Base-by-base conservation (phyloP, 768 basidiomycete species). In the Tricholoma matsutake region DNA sequence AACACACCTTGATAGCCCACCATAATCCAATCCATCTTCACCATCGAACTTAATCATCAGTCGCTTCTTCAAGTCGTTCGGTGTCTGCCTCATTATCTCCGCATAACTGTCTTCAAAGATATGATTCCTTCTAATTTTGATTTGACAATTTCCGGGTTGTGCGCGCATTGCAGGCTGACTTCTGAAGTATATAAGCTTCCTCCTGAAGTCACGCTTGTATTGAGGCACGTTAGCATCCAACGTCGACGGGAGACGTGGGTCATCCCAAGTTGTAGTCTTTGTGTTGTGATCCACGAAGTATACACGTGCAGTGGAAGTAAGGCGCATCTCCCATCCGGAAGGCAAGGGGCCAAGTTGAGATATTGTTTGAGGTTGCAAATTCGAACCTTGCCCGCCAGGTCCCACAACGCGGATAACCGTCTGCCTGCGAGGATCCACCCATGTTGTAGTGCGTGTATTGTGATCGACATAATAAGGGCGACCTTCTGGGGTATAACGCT, bases 251-350 rank as follows among this genome's bases (percentile, higher is more conserved):
- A 94, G 76, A 56, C 97, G 92, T 18, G 96, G 96, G 73, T 99
- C 97, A 73, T 99, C 97, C 97, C 97, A 99, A 1, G 97, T 99
- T 31, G 97, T 99, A 32, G 97, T 99, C 85, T 98, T 98, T 58
- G 97, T 98, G 78, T 98, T 98, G 79, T 99, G 97, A 74, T 99
- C 97, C 57, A 99, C 97, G 71, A 99, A 99, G 80, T 99, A 99
- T 6, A 99, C 97, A 53, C 97, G 89, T 1, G 97, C 96, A 1
- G 97, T 98, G 3, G 92, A 89, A 6, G 97, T 99, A 56, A 99
- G 89, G 51, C 97, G 93, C 97, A 99, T 99, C 76, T 99, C 97
- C 97, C 97, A 99, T 58, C 97, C 97, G 43, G 92, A 95, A 4
- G 97, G 97, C 20, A 99, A 76, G 29, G 97, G 97, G 2, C 97